Evolutionary conservation across 2,329 filamentous ascomycete genomes (phyloP).

Genomic region (Capronia coronata): DNA sequence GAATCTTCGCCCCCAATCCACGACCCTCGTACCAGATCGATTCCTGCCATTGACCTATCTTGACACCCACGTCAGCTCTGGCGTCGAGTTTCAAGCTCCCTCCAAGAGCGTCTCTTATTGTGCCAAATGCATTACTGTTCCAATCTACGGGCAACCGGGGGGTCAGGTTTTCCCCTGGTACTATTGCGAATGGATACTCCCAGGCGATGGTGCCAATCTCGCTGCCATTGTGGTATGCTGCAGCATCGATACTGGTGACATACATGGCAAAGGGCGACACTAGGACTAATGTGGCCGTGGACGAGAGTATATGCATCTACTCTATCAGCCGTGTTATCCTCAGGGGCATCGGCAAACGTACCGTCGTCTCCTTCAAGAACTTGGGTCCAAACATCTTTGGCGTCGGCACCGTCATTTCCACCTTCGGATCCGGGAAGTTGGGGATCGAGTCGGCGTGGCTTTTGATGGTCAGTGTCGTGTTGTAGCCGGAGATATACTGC

Average conservation of each 20-base stretch:
- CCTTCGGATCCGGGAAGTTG: constrained; percentile 61
- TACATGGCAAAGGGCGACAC: constrained; percentile 75
- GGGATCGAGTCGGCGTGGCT: constrained; percentile 69
- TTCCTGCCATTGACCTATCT: constrained; percentile 69
- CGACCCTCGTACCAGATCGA: constrained; percentile 62
- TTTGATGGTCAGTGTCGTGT: constrained; percentile 70
- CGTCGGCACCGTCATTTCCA: constrained; percentile 62
- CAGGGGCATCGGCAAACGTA: constrained; percentile 33
- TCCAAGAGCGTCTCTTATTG: constrained; percentile 70
- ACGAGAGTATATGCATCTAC: constrained; percentile 71
- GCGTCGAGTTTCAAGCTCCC: constrained; percentile 74
- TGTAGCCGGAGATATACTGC: constrained; percentile 79
- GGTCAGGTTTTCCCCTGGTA: constrained; percentile 64
- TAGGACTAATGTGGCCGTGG: constrained; percentile 76
- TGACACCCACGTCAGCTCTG: constrained; percentile 65
- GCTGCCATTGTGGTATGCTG: constrained; percentile 75
- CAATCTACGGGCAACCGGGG: constrained; percentile 77
- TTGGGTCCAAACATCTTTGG: constrained; percentile 48
- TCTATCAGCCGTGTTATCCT: constrained; percentile 10
- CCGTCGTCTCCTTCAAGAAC: constrained; percentile 77
- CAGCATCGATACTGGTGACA: constrained; percentile 74
- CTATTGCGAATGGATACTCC: constrained; percentile 65
- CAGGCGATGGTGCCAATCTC: constrained; percentile 72
- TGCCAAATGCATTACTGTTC: constrained; percentile 72
- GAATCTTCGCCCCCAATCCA: constrained; percentile 63